Evolutionary conservation across 139 green algal species (phyloP), one percentile per base, ranked within the genome.

Genomic region (Ostreobium quekettii): DNA sequence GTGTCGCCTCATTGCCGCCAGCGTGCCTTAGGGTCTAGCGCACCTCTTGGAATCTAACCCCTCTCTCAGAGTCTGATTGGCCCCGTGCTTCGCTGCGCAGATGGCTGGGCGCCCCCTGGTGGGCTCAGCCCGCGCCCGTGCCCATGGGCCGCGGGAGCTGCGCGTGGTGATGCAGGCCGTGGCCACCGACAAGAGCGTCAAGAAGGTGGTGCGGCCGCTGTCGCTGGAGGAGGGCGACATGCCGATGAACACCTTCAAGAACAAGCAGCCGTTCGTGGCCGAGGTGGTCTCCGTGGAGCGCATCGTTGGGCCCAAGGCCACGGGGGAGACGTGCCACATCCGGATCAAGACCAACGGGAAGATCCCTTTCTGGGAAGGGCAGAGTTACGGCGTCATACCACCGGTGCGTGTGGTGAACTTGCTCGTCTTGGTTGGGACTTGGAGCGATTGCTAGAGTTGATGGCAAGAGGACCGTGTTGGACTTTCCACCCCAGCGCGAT

Each of bases 371-470:
- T 94, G 87, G 82, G 94, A 99, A 86, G 94, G 93, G 56, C 94
- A 98, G 85, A 95, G 87, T 32, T 98, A 98, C 78, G 93, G 93
- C 62, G 89, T 99, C 57, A 95, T 99, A 78, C 93, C 93, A 60
- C 93, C 93, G 31, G 84, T 90, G 47, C 73, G 80, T 74, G 0
- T 36, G 31, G 42, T n/a, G n/a, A n/a, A n/a, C n/a, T n/a, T n/a
- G n/a, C n/a, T n/a, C n/a, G n/a, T n/a, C n/a, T n/a, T n/a, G n/a
- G n/a, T n/a, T n/a, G n/a, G n/a, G n/a, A n/a, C n/a, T n/a, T n/a
- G n/a, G n/a, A n/a, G n/a, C n/a, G n/a, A n/a, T n/a, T n/a, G n/a
- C n/a, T n/a, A n/a, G n/a, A n/a, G n/a, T n/a, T n/a, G n/a, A n/a
- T n/a, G n/a, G n/a, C n/a, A n/a, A n/a, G n/a, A n/a, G n/a, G n/a